phyloP scores from a whole-genome alignment of 2,329 filamentous ascomycete species.

The Claviceps pazoutovae region DNA sequence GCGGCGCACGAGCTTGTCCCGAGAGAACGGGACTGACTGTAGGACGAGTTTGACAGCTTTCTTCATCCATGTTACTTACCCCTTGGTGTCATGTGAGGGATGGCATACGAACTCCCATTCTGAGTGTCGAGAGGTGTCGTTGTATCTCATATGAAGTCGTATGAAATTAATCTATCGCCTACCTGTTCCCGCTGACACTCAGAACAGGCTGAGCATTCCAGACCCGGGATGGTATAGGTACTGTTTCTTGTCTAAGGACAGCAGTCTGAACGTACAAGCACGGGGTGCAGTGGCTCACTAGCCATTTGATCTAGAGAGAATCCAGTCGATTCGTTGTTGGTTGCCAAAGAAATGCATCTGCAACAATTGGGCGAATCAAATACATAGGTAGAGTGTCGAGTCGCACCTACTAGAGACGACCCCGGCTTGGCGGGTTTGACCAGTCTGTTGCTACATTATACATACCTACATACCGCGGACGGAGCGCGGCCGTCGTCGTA shows the following conservation, averaged over 20 bases:
- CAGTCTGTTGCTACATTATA: not conserved
- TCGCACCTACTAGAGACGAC: not conserved
- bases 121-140: not conserved
- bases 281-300: not conserved
- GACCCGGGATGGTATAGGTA: too few species aligned
- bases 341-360: not conserved
- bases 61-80: not conserved
- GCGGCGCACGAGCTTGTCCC: conserved; percentile 7
- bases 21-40: conserved; percentile 6
- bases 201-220: not conserved
- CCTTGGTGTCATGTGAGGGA: not conserved
- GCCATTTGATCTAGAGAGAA: not conserved
- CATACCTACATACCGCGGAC: not conserved
- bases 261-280: not conserved
- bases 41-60: not conserved
- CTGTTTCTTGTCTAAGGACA: too few species aligned
- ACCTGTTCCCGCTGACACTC: not conserved
- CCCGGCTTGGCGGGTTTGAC: not conserved
- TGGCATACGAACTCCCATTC: not conserved
- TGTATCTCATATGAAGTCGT: not conserved
- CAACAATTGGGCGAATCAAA: not conserved
- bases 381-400: not conserved
- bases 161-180: not conserved
- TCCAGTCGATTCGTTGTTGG: not conserved
- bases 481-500: not conserved